Evolutionary conservation across 768 basidiomycete species (phyloP), one percentile per base, ranked within the genome.

Genomic region (Hypsizygus marmoreus): DNA sequence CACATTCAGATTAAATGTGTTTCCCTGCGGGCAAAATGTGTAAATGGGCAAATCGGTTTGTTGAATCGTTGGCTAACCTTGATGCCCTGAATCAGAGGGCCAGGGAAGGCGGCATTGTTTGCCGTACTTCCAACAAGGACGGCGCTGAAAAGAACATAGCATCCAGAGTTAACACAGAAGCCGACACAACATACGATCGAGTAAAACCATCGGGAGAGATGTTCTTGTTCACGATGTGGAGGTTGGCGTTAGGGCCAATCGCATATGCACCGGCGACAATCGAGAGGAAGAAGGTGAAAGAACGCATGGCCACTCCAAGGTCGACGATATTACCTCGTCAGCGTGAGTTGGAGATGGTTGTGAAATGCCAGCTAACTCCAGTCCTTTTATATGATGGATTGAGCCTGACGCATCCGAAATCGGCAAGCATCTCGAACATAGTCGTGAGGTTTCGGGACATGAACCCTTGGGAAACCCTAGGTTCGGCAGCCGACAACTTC

Each of bases 161-260:
- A 10, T 1, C 11, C 10, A 40, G 25, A 12, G 32, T 28, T 19
- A 26, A 8, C 4, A 24, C 10, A 3, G 20, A 13, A 26, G 38
- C 25, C 6, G 14, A 26, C 4, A 22, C 7, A 12, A 46, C 52
- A 16, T 36, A 53, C 52, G 52, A 49, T 6, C 48, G 66, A 54
- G 38, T 47, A 47, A 70, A 77, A 13, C 78, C 78, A 60, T 80
- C 78, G 0, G 78, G 78, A 1, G 72, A 60, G 31, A 80, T 70
- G 11, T 60, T 52, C 45, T 63, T 64, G 54, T 79, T 79, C 13
- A 56, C 61, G 34, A 79, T 63, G 41, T 65, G 53, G 3, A 79
- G 53, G 31, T 72, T 56, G 9, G 64, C 54, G 25, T 47, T 46
- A 13, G 66, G 66, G 0, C 66, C 63, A 49, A 66, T 60, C 2